Base-by-base conservation (phyloP, 805 yeast genomes). In the Millerozyma acaciae region DNA sequence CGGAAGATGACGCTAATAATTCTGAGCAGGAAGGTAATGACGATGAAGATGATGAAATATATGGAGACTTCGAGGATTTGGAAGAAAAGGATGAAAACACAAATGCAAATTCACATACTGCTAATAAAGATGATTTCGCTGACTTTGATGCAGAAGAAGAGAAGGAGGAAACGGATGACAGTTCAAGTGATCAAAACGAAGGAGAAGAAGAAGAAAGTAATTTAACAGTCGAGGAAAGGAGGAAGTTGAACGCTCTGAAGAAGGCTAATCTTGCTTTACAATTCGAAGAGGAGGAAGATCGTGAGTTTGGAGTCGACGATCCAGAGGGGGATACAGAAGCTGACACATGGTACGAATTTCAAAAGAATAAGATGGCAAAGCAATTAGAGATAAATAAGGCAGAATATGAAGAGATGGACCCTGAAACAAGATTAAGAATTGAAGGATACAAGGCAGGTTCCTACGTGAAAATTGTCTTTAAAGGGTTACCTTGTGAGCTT, bases 301-400 rank as follows among this genome's bases (percentile, higher is more conserved):
- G 71, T 8, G 73, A 68, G 37, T 76, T 77, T 45, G 85, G 84
- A 12, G 87, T 80, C 16, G 85, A 81, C 42, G 95, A 86, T 42
- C 85, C 85, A 8, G 88, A 84, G 53, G 81, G 76, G 35, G 63
- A 54, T 32, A 56, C 59, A 15, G 94, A 84, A 52, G 87, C 86
- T 36, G 97, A 90, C 49, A 88, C 96, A 0, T 93, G 98, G 98
- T 93, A 90, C 56, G 97, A 90, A 56, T 78, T 84, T 58, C 97
- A 93, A 59, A 93, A 93, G 66, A 94, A 95, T 40, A 90, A 89
- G 52, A 89, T 94, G 79, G 88, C 96, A 37, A 90, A 93, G 57
- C 98, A 93, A 63, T 65, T 85, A 42, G 97, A 90, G 41, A 88
- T 94, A 62, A 94, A 93, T 60, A 84, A 86, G 56, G 76, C 85